Percentiles rank a stretch among this genome's conserved stretches.
These are phyloP conservation scores for Teunomyces pallodes DNA, from an alignment of 805 yeast genomes.

Conservation along the genomic window DNA sequence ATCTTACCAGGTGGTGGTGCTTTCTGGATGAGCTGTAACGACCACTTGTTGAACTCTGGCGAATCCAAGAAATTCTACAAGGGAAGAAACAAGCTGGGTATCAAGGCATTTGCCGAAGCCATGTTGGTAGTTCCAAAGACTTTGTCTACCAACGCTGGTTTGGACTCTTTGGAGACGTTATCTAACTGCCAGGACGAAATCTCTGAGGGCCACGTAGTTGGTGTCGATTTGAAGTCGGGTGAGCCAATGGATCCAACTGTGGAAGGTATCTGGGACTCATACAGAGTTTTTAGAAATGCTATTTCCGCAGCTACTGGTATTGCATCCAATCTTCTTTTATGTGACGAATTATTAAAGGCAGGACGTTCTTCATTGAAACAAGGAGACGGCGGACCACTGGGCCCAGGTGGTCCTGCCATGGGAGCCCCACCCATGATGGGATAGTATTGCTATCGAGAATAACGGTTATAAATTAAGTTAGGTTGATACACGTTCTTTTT, in stretches of 20 bases:
- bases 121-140: conserved; percentile 90
- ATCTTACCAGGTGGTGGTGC: conserved; percentile 98
- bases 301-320: conserved; percentile 90
- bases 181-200: conserved; percentile 88
- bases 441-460: background rate
- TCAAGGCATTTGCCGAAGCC: conserved; percentile 92
- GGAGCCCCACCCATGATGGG: conserved; percentile 17
- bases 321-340: conserved; percentile 84
- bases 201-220: conserved; percentile 77
- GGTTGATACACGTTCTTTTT: background rate
- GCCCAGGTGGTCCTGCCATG: conserved; percentile 11
- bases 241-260: conserved; percentile 93
- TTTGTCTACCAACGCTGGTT: conserved; percentile 86
- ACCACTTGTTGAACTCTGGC: conserved; percentile 51
- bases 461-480: background rate
- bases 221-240: conserved; percentile 86
- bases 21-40: conserved; percentile 79
- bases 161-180: conserved; percentile 86
- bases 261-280: conserved; percentile 97
- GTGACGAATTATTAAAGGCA: conserved; percentile 96
- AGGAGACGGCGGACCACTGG: conserved; percentile 18
- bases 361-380: conserved; percentile 90
- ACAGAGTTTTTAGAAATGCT: conserved; percentile 90
- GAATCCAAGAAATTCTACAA: conserved; percentile 54
- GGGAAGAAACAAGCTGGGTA: conserved; percentile 88